phyloP scores from a whole-genome alignment of 2,329 filamentous ascomycete species.

The Cyphellophora europaea region DNA sequence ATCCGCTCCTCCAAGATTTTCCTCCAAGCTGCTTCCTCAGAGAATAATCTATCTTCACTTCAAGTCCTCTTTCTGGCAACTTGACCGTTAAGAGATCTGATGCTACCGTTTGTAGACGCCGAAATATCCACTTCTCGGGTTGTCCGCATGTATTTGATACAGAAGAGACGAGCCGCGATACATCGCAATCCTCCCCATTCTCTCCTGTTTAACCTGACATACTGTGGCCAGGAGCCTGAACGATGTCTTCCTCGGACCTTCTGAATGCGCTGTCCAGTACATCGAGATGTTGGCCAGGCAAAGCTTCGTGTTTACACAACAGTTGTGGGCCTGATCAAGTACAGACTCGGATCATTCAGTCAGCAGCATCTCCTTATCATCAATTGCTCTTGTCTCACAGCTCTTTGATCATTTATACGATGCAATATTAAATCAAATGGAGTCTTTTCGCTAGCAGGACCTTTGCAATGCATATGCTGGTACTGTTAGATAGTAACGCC shows the following conservation, averaged over 20 bases:
- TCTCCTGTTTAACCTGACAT: no score
- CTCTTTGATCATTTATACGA: slow-evolving; percentile 80
- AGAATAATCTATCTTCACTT: background rate
- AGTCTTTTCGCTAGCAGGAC: slow-evolving; percentile 98
- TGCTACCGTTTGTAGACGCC: no score
- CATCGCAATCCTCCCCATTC: no score
- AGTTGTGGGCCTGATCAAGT: no score
- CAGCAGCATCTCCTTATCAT: slow-evolving; percentile 71
- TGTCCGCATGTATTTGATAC: no score
- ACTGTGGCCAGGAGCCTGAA: background rate
- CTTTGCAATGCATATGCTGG: slow-evolving; percentile 64
- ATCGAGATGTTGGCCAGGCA: no score
- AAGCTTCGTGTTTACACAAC: no score
- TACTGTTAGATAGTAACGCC: slow-evolving; percentile 97
- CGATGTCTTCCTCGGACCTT: slow-evolving; percentile 1
- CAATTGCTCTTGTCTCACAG: slow-evolving; percentile 59
- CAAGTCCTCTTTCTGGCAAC: no score
- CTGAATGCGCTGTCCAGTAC: background rate
- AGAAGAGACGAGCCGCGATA: no score
- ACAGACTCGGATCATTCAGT: no score
- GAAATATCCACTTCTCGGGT: no score
- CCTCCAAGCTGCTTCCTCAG: background rate
- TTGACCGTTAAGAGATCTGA: no score
- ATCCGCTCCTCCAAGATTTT: background rate
- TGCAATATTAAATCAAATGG: slow-evolving; percentile 70